phyloP scores from a whole-genome alignment of 164 flowering plant genomes.

The Hamamelis virginiana region DNA sequence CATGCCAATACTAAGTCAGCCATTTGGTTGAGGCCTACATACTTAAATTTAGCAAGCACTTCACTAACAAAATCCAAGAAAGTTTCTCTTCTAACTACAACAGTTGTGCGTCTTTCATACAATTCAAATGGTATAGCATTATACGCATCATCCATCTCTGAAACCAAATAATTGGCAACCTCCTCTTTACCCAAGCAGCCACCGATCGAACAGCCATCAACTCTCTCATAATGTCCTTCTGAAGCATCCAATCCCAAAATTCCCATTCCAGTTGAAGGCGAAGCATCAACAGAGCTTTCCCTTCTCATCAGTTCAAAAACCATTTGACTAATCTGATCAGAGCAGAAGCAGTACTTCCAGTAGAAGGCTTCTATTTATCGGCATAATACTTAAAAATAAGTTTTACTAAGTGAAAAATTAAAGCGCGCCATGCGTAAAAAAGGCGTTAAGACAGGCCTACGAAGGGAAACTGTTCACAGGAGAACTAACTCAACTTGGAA shows the following conservation, averaged over 20 bases:
- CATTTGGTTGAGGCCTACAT: slow-evolving; percentile 80
- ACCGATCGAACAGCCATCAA: slow-evolving; percentile 8
- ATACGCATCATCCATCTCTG: slow-evolving; percentile 28
- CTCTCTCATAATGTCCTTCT: slow-evolving; percentile 17
- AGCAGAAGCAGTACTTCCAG: slow-evolving; percentile 1
- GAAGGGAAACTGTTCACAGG: too few species aligned
- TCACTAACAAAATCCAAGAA: slow-evolving; percentile 82
- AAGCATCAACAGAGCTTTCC: slow-evolving; percentile 32
- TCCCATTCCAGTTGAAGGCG: slow-evolving; percentile 25
- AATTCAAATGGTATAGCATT: slow-evolving; percentile 48
- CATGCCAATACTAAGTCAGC: slow-evolving; percentile 81
- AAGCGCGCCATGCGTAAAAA: too few species aligned
- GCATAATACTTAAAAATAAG: too few species aligned
- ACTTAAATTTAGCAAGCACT: slow-evolving; percentile 74
- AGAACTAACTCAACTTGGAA: too few species aligned
- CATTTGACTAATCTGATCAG: slow-evolving; percentile 71
- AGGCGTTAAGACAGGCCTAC: too few species aligned
- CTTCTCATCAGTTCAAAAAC: slow-evolving; percentile 67
- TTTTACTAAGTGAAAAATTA: too few species aligned
- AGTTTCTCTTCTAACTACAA: slow-evolving; percentile 53
- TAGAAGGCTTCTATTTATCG: too few species aligned
- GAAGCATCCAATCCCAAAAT: slow-evolving; percentile 19
- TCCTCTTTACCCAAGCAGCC: slow-evolving; percentile 21
- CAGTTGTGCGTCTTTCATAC: slow-evolving; percentile 78
- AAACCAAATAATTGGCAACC: slow-evolving; percentile 14